Base-by-base conservation (phyloP, 2,329 filamentous ascomycete species). In the Neoscytalidium dimidiatum region DNA sequence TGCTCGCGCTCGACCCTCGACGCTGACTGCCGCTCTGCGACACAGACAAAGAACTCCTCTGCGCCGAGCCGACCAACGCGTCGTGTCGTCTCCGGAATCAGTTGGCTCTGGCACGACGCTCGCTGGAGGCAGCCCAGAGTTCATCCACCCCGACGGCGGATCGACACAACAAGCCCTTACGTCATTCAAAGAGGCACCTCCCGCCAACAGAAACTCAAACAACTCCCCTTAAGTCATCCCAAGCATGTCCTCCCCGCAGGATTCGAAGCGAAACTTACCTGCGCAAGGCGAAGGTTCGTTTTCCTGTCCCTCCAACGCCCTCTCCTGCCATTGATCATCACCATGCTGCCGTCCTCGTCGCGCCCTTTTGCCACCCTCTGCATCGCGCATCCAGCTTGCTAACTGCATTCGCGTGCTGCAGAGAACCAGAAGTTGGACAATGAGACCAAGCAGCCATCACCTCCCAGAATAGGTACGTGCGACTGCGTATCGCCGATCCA, bases 241-340 rank as follows among this genome's bases (percentile, higher is more conserved):
- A 67, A 77, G 71, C 51, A 77, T 77, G 75, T 74, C 75, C 71
- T 77, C 75, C 21, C 75, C 75, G 64, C 74, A 75, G 68, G 75
- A 77, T 68, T 71, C 67, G 64, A 76, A 76, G 71, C 74, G 71
- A 70, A 70, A 69, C 67, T 71, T 73, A 68, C 68, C 71, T 65
- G 67, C 68, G 62, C 75, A 75, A 69, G 67, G 70, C 33, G 74
- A 77, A 77, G 75, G 75, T 77, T 64, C 69, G 75, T 75, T 21
- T 2, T 17, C 26, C 21, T 26, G n/a, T 44, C 7, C 28, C 41
- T 62, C 58, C 6, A 38, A 19, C 35, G 7, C 43, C 51, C 51
- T 43, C 21, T n/a, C 5, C 44, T 31, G 43, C 38, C 38, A 46
- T 60, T 48, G 48, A 26, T 41, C 31, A 33, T 41, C 31, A 33